Conservation (phyloP, 2,329 filamentous ascomycete genomes). For the Eutypella sp. region DNA sequence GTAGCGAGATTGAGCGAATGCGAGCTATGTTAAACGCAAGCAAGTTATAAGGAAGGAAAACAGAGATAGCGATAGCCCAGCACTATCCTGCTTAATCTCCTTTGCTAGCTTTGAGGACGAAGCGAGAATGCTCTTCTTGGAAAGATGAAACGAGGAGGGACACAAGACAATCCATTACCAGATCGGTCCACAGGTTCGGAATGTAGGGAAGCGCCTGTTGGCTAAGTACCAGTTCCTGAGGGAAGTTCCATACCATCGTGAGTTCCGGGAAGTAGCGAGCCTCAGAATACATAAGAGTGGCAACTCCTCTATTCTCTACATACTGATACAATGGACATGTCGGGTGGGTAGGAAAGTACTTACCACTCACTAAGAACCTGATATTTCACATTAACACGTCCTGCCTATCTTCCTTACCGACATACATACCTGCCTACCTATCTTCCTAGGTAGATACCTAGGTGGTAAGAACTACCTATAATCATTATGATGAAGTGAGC, state of each 20-base stretch:
- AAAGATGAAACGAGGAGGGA: not conserved
- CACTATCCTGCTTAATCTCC: too few species aligned
- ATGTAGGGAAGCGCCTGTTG: too few species aligned
- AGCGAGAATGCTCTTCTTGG: not conserved
- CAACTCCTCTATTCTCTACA: too few species aligned
- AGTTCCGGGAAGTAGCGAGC: too few species aligned
- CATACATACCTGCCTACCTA: not conserved
- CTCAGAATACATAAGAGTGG: too few species aligned
- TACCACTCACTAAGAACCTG: not conserved
- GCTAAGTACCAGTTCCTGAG: too few species aligned
- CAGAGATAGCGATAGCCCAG: not conserved
- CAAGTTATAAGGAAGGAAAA: conserved; percentile 4
- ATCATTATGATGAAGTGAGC: too few species aligned
- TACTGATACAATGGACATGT: too few species aligned
- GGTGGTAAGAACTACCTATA: too few species aligned
- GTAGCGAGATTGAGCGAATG: not conserved
- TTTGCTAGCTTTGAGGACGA: too few species aligned
- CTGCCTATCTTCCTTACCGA: too few species aligned
- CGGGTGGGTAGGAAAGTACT: not conserved
- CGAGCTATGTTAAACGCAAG: not conserved
- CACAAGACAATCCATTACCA: not conserved
- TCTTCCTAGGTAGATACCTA: not conserved
- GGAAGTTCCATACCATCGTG: too few species aligned
- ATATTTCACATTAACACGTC: not conserved
- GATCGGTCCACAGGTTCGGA: not conserved